phyloP scores from a whole-genome alignment of 106 monocot genomes.

The Apostasia ramifera region DNA sequence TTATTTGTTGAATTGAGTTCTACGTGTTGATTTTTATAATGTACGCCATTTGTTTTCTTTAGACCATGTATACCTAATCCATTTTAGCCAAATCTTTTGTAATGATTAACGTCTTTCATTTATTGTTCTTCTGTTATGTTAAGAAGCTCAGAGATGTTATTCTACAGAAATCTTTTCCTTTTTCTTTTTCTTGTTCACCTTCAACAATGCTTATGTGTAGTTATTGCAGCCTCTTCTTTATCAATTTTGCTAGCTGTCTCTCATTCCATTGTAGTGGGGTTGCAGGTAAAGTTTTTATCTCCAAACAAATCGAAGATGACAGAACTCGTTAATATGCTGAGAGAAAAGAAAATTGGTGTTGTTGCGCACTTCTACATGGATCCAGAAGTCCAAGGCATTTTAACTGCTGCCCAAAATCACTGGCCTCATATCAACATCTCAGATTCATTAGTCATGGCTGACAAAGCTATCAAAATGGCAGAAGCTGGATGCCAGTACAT shows the following conservation, averaged over 20 bases:
- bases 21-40: too few species aligned
- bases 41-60: too few species aligned
- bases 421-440: slow-evolving; percentile 98
- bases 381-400: slow-evolving; percentile 93
- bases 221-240: too few species aligned
- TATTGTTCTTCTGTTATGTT: too few species aligned
- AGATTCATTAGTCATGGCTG: slow-evolving; percentile 98
- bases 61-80: too few species aligned
- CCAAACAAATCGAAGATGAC: slow-evolving; percentile 60
- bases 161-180: too few species aligned
- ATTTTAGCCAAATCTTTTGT: too few species aligned
- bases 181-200: too few species aligned
- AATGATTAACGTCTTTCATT: too few species aligned
- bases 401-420: slow-evolving; percentile 82
- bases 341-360: slow-evolving; percentile 92
- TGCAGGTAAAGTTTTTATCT: slow-evolving; percentile 83
- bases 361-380: slow-evolving; percentile 99
- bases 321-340: slow-evolving; percentile 74
- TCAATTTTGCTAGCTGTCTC: neutral
- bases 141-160: too few species aligned
- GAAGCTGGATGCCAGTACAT: slow-evolving; percentile 92
- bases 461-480: slow-evolving; percentile 90
- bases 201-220: too few species aligned
- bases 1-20: too few species aligned
- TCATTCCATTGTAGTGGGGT: slow-evolving; percentile 19